phyloP scores from a whole-genome alignment of 176 grass and related monocot species.

The Rhynchospora tenuis region DNA sequence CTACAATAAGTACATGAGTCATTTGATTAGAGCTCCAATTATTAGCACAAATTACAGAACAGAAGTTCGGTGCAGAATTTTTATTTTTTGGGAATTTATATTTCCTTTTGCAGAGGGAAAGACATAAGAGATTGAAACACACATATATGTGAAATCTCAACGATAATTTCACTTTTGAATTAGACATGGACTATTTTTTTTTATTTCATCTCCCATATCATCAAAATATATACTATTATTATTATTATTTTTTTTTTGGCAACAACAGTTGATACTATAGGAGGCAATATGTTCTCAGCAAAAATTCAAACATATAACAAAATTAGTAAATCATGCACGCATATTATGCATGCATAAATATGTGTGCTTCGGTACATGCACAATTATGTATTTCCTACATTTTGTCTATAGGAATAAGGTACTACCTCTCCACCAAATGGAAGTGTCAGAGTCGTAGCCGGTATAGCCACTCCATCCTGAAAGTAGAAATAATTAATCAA shows the following conservation, averaged over 20 bases:
- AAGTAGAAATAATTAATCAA: slow-evolving; percentile 22
- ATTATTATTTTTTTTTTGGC: not conserved
- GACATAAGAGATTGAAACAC: not conserved
- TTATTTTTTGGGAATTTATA: not conserved
- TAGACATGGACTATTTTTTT: not conserved
- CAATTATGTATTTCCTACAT: not conserved
- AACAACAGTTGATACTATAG: not conserved
- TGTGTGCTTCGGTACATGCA: not conserved
- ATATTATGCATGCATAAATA: not conserved
- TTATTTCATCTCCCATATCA: not conserved
- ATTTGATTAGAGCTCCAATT: not conserved
- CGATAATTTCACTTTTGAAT: not conserved
- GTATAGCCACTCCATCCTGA: slow-evolving; percentile 98
- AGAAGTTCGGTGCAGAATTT: not conserved
- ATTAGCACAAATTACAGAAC: not conserved
- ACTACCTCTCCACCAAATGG: slow-evolving; percentile 93
- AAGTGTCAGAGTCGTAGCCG: slow-evolving; percentile 66
- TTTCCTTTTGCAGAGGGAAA: not conserved
- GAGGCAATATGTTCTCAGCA: not conserved
- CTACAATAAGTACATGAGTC: slow-evolving; percentile 34
- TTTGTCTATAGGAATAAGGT: not conserved
- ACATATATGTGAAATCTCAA: not conserved
- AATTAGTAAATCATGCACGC: not conserved
- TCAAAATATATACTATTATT: not conserved
- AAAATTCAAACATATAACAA: not conserved